Evolutionary conservation across 805 yeast species (phyloP).

Genomic region (Kluyveromyces nonfermentans): DNA sequence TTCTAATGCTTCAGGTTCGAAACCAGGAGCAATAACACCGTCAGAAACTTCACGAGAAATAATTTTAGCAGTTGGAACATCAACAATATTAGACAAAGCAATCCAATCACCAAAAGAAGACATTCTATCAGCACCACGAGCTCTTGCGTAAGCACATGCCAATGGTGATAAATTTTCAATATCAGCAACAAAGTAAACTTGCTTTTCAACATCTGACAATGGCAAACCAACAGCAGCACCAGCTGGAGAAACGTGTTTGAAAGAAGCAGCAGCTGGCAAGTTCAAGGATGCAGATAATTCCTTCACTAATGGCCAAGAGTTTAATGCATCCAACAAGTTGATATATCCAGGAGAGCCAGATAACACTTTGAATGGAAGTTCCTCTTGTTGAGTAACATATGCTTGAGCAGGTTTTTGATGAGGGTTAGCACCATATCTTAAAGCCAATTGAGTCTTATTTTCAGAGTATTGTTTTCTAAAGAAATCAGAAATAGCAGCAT

Average conservation of each 20-base stretch:
- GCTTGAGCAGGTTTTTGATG: conserved; percentile 99
- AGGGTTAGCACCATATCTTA: conserved; percentile 98
- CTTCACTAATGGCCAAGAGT: conserved; percentile 98
- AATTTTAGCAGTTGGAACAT: conserved; percentile 90
- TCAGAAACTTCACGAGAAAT: conserved; percentile 96
- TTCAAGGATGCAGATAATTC: conserved; percentile 90
- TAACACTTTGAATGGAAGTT: conserved; percentile 87
- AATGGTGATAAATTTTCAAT: conserved; percentile 92
- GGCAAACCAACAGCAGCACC: conserved; percentile 98
- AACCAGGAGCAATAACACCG: conserved; percentile 99
- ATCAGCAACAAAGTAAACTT: conserved; percentile 89
- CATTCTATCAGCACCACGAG: conserved; percentile 99
- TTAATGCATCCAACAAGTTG: conserved; percentile 90
- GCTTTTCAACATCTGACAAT: conserved; percentile 80
- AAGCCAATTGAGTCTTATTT: conserved; percentile 77
- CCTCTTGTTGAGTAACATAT: conserved; percentile 71
- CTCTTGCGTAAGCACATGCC: conserved; percentile 98
- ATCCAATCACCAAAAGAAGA: conserved; percentile 98
- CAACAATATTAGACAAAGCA: conserved; percentile 94
- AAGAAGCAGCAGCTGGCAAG: conserved; percentile 97
- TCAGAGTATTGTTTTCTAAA: conserved; percentile 96
- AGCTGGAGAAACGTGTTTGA: conserved; percentile 98
- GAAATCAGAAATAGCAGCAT: conserved; percentile 89
- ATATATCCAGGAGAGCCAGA: conserved; percentile 97
- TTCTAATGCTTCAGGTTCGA: conserved; percentile 82